Conservation (phyloP, 1,284 basidiomycete genomes). For the Apiotrichum gracile region DNA sequence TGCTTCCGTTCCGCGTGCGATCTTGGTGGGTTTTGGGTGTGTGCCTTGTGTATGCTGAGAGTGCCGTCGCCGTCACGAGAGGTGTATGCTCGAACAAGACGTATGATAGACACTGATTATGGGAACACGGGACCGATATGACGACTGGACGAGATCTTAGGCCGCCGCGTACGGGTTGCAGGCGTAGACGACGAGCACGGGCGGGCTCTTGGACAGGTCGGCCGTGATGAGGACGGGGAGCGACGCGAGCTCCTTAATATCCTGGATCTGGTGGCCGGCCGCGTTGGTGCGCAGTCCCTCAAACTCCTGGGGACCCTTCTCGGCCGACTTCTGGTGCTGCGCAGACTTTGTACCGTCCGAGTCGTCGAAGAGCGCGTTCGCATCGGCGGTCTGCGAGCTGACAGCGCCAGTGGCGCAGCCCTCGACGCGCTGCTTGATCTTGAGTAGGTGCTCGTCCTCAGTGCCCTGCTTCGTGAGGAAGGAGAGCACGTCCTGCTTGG, state of each 20-base stretch:
- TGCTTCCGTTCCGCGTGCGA: too few relatives aligned
- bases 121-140: too few relatives aligned
- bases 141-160: too few relatives aligned
- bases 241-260: constrained; percentile 80
- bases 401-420: constrained; percentile 58
- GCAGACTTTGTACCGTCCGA: constrained; percentile 58
- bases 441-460: constrained; percentile 87
- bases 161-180: constrained; percentile 23
- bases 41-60: too few relatives aligned
- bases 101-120: too few relatives aligned
- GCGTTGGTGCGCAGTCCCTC: constrained; percentile 66
- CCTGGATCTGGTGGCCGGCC: constrained; percentile 83
- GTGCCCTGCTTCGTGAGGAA: constrained; percentile 79
- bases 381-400: constrained; percentile 70
- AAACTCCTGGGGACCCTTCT: constrained; percentile 62
- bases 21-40: too few relatives aligned
- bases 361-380: constrained; percentile 81
- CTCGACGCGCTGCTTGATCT: constrained; percentile 81
- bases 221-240: constrained; percentile 90
- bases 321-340: constrained; percentile 69
- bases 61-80: too few relatives aligned
- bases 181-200: constrained; percentile 66
- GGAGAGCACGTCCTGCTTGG: constrained; percentile 78
- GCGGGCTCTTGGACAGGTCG: constrained; percentile 87
- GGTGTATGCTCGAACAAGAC: too few relatives aligned